A percentile compares a stretch with the other conserved stretches of the same genome.
Conservation (phyloP, 169 alveolate species). For the Plasmodium gonderi region DNA sequence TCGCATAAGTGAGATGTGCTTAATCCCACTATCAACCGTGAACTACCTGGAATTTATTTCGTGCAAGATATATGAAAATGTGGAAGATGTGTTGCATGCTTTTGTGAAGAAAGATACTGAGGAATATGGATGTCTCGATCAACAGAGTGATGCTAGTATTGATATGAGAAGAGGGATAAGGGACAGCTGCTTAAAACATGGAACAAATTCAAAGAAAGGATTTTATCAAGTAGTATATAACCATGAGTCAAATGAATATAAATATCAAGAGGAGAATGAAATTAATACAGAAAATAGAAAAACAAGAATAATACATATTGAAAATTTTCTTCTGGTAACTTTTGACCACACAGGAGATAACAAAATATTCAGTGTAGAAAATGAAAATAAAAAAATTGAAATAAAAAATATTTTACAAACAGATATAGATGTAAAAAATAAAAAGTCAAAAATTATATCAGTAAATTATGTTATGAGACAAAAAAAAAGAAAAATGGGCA, state of each 20-base stretch:
- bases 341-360: constrained; percentile 54
- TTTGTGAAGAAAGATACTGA: not conserved
- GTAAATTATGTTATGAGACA: constrained; percentile 43
- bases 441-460: constrained; percentile 56
- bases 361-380: constrained; percentile 15
- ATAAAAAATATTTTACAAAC: constrained; percentile 5
- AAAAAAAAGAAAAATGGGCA: constrained; percentile 24
- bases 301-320: not conserved
- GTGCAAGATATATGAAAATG: not conserved
- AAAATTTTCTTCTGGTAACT: not conserved
- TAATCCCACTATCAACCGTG: constrained; percentile 21
- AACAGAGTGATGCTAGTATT: not conserved
- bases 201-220: not conserved
- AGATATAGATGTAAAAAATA: constrained; percentile 57
- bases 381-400: not conserved
- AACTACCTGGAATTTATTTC: not conserved
- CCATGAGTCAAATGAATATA: not conserved
- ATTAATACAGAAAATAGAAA: not conserved
- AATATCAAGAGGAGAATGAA: not conserved
- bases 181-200: too few relatives aligned
- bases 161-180: not conserved
- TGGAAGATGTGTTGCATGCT: constrained; percentile 12
- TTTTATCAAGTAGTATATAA: constrained; percentile 37
- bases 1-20: constrained; percentile 65
- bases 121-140: not conserved